phyloP scores from a whole-genome alignment of 371 early-diverging fungal species.

The Circinella umbellata region DNA sequence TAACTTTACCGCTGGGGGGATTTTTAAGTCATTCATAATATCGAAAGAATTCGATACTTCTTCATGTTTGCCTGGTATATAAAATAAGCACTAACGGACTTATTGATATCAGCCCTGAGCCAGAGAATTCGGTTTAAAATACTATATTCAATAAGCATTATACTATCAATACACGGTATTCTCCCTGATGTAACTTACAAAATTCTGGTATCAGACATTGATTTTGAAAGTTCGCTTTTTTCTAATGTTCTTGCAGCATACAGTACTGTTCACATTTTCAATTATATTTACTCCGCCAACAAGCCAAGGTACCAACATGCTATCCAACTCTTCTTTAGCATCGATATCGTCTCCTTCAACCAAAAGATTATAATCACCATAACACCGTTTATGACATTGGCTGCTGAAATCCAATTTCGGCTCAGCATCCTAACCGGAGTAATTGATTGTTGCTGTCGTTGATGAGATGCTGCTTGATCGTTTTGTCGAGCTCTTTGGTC shows the following conservation, averaged over 20 bases:
- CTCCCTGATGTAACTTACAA: slow-evolving; percentile 1
- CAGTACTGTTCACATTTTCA: not conserved
- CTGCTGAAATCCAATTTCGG: not conserved
- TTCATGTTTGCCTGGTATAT: no score
- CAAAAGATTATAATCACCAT: not conserved
- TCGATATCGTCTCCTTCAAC: not conserved
- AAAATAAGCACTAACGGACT: no score
- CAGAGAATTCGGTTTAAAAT: slow-evolving; percentile 11
- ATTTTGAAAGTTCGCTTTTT: not conserved
- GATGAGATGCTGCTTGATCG: no score
- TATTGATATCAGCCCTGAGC: not conserved
- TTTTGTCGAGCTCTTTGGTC: no score
- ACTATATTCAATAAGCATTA: not conserved
- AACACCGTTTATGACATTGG: not conserved
- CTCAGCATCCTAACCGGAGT: no score
- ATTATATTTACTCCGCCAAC: not conserved
- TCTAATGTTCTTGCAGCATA: not conserved
- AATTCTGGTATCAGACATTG: not conserved
- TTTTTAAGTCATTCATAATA: no score
- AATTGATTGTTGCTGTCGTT: no score
- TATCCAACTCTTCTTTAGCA: not conserved
- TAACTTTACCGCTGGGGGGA: no score
- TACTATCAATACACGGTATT: not conserved
- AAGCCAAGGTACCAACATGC: not conserved
- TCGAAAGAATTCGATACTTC: no score